Evolutionary conservation across 2,329 filamentous ascomycete species (phyloP).

Genomic region (Plectosphaerella cucumerina): DNA sequence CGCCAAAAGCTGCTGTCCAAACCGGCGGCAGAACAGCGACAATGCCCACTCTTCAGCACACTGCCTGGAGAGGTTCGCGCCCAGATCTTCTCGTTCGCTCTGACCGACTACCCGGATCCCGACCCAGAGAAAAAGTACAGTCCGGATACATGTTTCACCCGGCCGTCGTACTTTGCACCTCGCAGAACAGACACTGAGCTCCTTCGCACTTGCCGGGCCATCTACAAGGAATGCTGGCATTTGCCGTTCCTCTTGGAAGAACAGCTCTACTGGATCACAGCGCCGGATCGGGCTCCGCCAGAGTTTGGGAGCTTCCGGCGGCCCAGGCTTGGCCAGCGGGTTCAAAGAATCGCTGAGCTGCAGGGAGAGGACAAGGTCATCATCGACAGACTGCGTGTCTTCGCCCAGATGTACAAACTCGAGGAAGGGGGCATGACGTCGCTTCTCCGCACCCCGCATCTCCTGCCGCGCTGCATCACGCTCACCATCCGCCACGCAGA

Average conservation of each 20-base stretch:
- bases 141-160: conserved; percentile 28
- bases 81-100: conserved; percentile 37
- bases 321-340: conserved; percentile 7
- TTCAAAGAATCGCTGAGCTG: not conserved
- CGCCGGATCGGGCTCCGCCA: conserved; percentile 23
- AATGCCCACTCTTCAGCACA: conserved; percentile 22
- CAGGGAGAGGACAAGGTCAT: not conserved
- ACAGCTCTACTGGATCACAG: conserved; percentile 33
- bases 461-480: conserved; percentile 30
- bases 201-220: conserved; percentile 33
- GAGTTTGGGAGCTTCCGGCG: conserved; percentile 15
- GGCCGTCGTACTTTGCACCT: conserved; percentile 35
- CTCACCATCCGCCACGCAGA: conserved; percentile 46
- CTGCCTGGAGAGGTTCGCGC: conserved; percentile 46
- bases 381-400: conserved; percentile 27
- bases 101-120: conserved; percentile 32
- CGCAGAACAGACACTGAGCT: conserved; percentile 30
- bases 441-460: conserved; percentile 20
- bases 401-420: conserved; percentile 36
- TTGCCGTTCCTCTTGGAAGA: conserved; percentile 33
- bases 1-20: no score
- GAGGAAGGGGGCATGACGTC: conserved; percentile 21
- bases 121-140: conserved; percentile 16
- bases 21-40: not conserved
- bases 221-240: conserved; percentile 34